phyloP scores from a whole-genome alignment of 495 filamentous ascomycete genomes.

The Aspergillus panamensis region DNA sequence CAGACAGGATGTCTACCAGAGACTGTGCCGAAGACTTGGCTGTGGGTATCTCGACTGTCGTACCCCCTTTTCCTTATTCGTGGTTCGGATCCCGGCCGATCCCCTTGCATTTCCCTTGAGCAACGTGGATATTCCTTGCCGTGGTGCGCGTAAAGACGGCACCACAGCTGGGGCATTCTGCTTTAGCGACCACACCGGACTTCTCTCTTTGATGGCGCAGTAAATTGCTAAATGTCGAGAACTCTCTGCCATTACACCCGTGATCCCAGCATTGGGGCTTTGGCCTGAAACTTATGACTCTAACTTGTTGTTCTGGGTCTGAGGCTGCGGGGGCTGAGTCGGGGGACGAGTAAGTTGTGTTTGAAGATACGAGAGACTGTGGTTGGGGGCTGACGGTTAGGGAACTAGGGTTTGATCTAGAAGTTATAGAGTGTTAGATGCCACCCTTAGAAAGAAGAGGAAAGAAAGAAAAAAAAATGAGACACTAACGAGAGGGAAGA shows the following conservation, averaged over 20 bases:
- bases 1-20: neutral
- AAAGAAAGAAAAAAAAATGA: neutral
- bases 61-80: slow-evolving; percentile 18
- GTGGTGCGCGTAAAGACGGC: slow-evolving; percentile 91
- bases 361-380: slow-evolving; percentile 26
- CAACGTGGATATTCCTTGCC: slow-evolving; percentile 81
- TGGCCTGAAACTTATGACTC: slow-evolving; percentile 70
- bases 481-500: slow-evolving; percentile 28
- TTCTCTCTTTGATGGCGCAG: slow-evolving; percentile 92
- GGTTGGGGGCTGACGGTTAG: slow-evolving; percentile 30
- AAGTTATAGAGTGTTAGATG: slow-evolving; percentile 4
- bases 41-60: neutral
- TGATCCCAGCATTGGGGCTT: slow-evolving; percentile 96
- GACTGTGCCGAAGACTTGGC: neutral
- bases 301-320: slow-evolving; percentile 52
- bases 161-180: slow-evolving; percentile 80
- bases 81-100: slow-evolving; percentile 28
- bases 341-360: slow-evolving; percentile 33
- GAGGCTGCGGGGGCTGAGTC: slow-evolving; percentile 28
- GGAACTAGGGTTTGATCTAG: slow-evolving; percentile 25
- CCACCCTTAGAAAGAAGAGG: neutral
- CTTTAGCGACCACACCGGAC: slow-evolving; percentile 81
- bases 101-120: slow-evolving; percentile 84
- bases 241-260: slow-evolving; percentile 89
- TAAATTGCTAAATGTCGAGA: slow-evolving; percentile 93